Conservation (phyloP, 345 rosid genomes). For the Populus alba region DNA sequence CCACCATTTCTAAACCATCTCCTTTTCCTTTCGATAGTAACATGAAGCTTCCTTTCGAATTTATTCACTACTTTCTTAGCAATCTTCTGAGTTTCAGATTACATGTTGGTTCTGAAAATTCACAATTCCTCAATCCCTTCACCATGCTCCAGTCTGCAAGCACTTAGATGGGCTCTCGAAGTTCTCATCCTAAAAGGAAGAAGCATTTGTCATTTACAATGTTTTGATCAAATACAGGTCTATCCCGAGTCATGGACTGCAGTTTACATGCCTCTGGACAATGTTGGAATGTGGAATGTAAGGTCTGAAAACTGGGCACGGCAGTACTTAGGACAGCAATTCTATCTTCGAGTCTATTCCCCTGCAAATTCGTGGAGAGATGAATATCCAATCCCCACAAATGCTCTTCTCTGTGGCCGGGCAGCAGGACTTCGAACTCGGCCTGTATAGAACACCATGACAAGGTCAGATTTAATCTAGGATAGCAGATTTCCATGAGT, state of each 20-base stretch:
- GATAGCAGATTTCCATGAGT: neutral
- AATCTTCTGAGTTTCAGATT: neutral
- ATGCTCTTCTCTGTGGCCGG: constrained; percentile 57
- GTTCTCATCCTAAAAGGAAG: neutral
- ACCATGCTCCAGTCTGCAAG: neutral
- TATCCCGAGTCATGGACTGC: constrained; percentile 75
- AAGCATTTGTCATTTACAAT: neutral
- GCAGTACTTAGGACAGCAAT: constrained; percentile 69
- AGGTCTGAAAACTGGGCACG: constrained; percentile 71
- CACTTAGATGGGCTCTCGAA: neutral
- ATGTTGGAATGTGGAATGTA: constrained; percentile 77
- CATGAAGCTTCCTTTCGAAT: neutral
- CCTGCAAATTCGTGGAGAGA: constrained; percentile 61
- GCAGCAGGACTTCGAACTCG: constrained; percentile 40
- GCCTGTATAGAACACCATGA: constrained; percentile 14
- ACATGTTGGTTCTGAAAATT: neutral
- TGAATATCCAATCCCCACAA: constrained; percentile 60
- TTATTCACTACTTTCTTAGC: neutral
- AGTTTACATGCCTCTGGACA: constrained; percentile 64
- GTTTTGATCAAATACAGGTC: constrained; percentile 37
- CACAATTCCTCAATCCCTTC: neutral
- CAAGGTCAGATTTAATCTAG: neutral
- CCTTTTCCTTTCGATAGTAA: neutral
- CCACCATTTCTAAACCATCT: neutral
- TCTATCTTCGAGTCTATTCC: constrained; percentile 56